phyloP scores from a whole-genome alignment of 1,139 yeast genomes.

The Arxiozyma slooffiae region DNA sequence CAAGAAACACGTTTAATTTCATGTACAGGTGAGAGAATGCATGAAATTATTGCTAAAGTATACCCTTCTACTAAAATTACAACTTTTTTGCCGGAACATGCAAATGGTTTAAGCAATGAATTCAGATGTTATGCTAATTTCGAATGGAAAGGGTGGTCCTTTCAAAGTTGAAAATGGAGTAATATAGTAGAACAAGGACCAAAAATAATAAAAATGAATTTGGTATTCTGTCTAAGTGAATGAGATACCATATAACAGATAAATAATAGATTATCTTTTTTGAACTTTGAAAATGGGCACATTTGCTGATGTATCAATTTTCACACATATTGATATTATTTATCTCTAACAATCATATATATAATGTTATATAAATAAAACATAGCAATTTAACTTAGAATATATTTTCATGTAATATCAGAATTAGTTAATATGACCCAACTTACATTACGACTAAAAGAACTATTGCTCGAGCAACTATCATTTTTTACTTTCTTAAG shows the following conservation, averaged over 20 bases:
- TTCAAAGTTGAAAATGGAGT: conserved; percentile 7
- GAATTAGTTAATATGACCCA: no score
- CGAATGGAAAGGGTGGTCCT: conserved; percentile 48
- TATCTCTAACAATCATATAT: neutral
- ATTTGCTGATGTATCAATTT: neutral
- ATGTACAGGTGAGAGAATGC: conserved; percentile 87
- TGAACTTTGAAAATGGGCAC: neutral
- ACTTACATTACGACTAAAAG: neutral
- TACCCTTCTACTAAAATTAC: conserved; percentile 63
- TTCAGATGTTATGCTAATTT: conserved; percentile 76
- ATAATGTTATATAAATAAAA: no score
- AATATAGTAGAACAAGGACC: neutral
- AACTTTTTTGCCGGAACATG: conserved; percentile 66
- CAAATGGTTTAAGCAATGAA: conserved; percentile 78
- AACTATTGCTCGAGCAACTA: neutral
- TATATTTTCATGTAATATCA: neutral
- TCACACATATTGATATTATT: no score
- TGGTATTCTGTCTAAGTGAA: neutral
- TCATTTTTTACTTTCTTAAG: no score
- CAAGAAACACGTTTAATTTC: conserved; percentile 47
- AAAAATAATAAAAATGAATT: neutral
- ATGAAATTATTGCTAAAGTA: conserved; percentile 43
- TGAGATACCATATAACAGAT: neutral
- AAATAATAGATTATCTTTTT: no score
- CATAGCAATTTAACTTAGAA: neutral